Base-by-base conservation (phyloP, 75 land plant genomes). In the Cupressus sempervirens region DNA sequence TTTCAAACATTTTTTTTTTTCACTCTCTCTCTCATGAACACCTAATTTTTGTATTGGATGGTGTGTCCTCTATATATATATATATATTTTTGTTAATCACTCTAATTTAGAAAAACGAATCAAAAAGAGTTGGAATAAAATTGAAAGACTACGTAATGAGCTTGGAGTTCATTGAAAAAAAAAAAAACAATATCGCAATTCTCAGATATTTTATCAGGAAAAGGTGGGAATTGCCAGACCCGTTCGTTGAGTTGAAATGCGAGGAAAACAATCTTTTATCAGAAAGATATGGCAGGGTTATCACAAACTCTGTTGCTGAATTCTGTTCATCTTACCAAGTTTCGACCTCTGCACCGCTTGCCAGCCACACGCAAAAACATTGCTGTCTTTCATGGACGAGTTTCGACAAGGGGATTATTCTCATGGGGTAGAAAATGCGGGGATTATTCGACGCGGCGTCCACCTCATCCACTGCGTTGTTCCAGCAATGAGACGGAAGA, bases 241-340 rank as follows among this genome's bases (percentile, higher is more conserved):
- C 35, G 12, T 1, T 70, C 20, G 26, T 62, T 20, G 32, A 70
- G 12, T 70, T 70, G 74, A 70, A 70, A 70, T 70, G 74, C 74
- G 12, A 3, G 35, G 26, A 30, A 9, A 70, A 70, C 34, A 32
- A 11, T 2, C 2, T 30, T 8, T 1, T 12, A 29, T 29, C 34
- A 30, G 14, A 30, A 70, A 70, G 32, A 29, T 32, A 70, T 70
- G 74, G 74, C 74, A 70, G 74, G 35, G 35, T 70, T 70, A 70
- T 70, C 74, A 29, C 74, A 70, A 70, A 70, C 74, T 29, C 74
- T 70, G 74, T 62, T 62, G 67, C 36, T 70, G 35, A 70, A 70
- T 70, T 12, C 74, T 1, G 35, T 32, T 12, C n/a, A 65, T 65
- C 68, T 20, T 65, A 35, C 32, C 11, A 70, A 32, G 35, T 70